phyloP scores from a whole-genome alignment of 306 rosid species.

The Prunus campanulata region DNA sequence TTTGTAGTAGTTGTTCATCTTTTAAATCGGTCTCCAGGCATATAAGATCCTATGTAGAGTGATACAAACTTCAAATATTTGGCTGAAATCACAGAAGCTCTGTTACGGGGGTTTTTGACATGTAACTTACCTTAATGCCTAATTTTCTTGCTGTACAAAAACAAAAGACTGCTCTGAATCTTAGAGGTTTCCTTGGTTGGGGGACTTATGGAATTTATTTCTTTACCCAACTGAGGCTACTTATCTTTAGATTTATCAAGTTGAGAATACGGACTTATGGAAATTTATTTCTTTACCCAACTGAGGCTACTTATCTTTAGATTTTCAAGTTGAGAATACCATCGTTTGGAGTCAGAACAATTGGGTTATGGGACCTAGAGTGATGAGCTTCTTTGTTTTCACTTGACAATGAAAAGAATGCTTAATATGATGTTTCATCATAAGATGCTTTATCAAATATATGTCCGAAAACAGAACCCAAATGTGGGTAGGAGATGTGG shows the following conservation, averaged over 20 bases:
- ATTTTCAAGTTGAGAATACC: neutral
- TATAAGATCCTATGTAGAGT: conserved; percentile 5
- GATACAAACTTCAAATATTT: neutral
- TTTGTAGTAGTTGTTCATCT: conserved; percentile 10
- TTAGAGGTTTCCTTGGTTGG: neutral
- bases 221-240: no score
- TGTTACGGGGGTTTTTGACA: neutral
- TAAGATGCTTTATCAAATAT: neutral
- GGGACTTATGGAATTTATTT: no score
- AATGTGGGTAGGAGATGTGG: no score
- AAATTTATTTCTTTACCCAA: neutral
- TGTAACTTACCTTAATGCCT: neutral
- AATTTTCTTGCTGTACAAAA: neutral
- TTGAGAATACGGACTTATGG: neutral
- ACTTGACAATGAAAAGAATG: neutral
- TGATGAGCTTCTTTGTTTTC: neutral
- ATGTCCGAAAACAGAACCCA: neutral
- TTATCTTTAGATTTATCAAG: no score
- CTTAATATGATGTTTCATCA: neutral
- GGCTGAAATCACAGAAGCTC: conserved; percentile 12
- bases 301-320: neutral
- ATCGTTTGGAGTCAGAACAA: conserved; percentile 10
- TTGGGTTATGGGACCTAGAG: neutral
- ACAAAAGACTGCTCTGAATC: neutral
- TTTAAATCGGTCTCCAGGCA: conserved; percentile 3